These are phyloP conservation scores for Geranium rotundifolium DNA, from an alignment of 345 rosid species.

Conservation along the genomic window DNA sequence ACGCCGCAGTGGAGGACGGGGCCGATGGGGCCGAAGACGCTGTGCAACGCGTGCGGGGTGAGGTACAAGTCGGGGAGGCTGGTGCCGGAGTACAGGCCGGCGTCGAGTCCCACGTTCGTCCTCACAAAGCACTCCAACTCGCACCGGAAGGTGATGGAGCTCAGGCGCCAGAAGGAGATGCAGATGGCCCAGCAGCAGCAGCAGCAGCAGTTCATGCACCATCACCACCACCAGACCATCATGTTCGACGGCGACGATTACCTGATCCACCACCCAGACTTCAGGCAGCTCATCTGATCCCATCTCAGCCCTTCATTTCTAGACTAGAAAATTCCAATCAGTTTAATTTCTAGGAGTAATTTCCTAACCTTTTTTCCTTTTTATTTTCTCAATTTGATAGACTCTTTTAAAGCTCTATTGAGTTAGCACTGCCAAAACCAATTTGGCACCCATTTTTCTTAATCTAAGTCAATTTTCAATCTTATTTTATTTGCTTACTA, in stretches of 20 bases:
- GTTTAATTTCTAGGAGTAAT: too few species aligned
- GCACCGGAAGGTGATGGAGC: constrained; percentile 65
- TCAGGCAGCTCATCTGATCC: constrained; percentile 47
- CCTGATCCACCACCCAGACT: constrained; percentile 82
- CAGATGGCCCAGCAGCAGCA: constrained; percentile 22
- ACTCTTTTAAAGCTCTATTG: too few species aligned
- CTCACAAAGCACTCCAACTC: constrained; percentile 67
- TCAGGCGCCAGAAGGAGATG: constrained; percentile 39
- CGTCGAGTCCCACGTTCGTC: constrained; percentile 65
- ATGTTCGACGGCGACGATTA: constrained; percentile 68
- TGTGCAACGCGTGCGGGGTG: constrained; percentile 89
- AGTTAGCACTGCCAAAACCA: too few species aligned
- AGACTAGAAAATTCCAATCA: constrained; percentile 6
- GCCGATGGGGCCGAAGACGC: too few species aligned
- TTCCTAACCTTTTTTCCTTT: too few species aligned
- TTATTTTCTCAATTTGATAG: too few species aligned
- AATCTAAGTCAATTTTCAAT: too few species aligned
- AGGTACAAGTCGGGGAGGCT: constrained; percentile 66
- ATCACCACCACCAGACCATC: constrained; percentile 46
- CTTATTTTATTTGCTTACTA: too few species aligned
- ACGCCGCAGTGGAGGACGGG: constrained; percentile 86
- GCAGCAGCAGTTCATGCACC: constrained; percentile 32
- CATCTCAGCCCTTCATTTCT: constrained; percentile 14
- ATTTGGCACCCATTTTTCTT: too few species aligned
- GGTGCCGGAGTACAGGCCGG: constrained; percentile 74